phyloP scores from a whole-genome alignment of 2,329 filamentous ascomycete genomes.

The Ceratocystiopsis minuta region DNA sequence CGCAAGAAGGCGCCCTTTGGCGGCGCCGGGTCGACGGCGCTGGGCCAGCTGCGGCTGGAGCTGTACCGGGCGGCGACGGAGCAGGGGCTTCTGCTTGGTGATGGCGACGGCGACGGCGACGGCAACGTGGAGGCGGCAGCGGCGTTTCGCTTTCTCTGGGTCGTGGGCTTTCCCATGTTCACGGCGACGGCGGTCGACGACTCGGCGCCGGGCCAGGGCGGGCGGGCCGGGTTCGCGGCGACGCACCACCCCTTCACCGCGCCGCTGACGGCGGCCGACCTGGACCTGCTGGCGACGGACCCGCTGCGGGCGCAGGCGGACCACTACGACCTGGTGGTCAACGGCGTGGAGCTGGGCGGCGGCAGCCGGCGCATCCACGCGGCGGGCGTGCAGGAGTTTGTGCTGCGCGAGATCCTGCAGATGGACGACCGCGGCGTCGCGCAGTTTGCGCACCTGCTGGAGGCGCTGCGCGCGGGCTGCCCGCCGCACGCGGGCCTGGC shows the following conservation, averaged over 20 bases:
- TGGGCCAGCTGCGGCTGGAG: conserved; percentile 56
- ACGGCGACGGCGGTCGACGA: conserved; percentile 41
- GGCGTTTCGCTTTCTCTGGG: conserved; percentile 58
- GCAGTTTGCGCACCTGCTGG: conserved; percentile 72
- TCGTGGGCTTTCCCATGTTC: conserved; percentile 85
- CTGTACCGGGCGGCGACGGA: conserved; percentile 52
- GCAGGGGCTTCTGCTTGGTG: conserved; percentile 39
- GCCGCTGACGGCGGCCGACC: conserved; percentile 51
- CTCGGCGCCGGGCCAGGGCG: conserved; percentile 61
- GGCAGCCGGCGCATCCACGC: conserved; percentile 86
- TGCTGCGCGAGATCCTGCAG: conserved; percentile 68
- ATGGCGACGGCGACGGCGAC: conserved; percentile 17
- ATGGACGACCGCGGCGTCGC: conserved; percentile 55
- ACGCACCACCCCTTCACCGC: conserved; percentile 96
- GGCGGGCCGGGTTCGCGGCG: conserved; percentile 59
- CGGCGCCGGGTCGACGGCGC: conserved; percentile 50
- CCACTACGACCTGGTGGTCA: conserved; percentile 91
- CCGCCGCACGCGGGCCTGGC: conserved; percentile 91
- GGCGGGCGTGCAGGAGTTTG: conserved; percentile 62
- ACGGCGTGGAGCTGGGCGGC: conserved; percentile 85
- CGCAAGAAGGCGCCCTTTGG: conserved; percentile 47
- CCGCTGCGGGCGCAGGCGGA: conserved; percentile 62
- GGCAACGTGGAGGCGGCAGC: no score
- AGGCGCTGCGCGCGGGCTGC: conserved; percentile 68
- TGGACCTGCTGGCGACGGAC: conserved; percentile 53